Evolutionary conservation across 768 basidiomycete species (phyloP), one percentile per base, ranked within the genome.

Genomic region (Leccinum uliginosum): DNA sequence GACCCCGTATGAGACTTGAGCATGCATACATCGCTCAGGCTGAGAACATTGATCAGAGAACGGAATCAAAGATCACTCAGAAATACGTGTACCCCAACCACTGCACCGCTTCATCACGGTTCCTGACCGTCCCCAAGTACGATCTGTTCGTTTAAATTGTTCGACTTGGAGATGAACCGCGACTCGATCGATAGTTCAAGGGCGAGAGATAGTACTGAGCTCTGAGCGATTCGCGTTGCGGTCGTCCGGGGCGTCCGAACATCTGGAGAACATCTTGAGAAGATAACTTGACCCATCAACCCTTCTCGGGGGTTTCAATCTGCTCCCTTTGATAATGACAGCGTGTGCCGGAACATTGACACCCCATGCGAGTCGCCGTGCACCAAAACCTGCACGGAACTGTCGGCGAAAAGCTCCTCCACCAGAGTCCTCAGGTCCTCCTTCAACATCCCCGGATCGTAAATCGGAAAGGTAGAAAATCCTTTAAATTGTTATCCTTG

Each of bases 311-410:
- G 71, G 96, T 98, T 75, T 98, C 98, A 59, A 98, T 95, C 74
- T 98, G 94, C 0, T 98, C n/a, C 97, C 97, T 71, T 98, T 99
- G 80, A 99, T 98, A 76, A 98, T 93, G 74, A 98, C 96, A 7
- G 93, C 89, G 62, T 98, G 97, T 1, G 95, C 96, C 3, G 97
- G 97, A 0, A 98, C 76, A 68, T 99, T 99, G 74, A 99, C 96
- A 76, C 96, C 97, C 97, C 97, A 99, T 1, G 97, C 97, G 35
- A 2, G 96, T 98, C 6, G 97, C 97, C 1, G 97, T 99, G 70
- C 93, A 97, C 93, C 23, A 99, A 78, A 0, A 98, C 94, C 68
- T 96, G 94, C 34, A 99, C 80, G 29, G 91, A 86, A 1, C 93
- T 92, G 50, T 96, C 92, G 10, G 85, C 85, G 69, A 99, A 99